Conservation (phyloP, 495 filamentous ascomycete genomes). For the Penicillium lagena region DNA sequence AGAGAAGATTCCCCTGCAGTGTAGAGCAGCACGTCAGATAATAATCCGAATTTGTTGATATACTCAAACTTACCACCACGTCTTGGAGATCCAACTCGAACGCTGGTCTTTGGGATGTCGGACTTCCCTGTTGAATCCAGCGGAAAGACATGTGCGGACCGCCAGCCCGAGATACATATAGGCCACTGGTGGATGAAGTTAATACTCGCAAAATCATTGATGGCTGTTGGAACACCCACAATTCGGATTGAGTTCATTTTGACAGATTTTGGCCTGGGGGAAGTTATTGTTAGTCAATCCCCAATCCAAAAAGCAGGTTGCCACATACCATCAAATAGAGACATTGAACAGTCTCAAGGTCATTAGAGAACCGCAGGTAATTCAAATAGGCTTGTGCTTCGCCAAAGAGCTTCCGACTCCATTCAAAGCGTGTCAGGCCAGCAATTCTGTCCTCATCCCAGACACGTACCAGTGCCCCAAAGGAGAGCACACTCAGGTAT, state of each 20-base stretch:
- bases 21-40: background rate
- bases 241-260: conserved; percentile 38
- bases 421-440: conserved; percentile 33
- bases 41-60: background rate
- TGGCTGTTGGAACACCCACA: conserved; percentile 13
- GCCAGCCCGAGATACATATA: conserved; percentile 39
- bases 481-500: conserved; percentile 33
- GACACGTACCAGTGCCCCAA: conserved; percentile 30
- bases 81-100: conserved; percentile 34
- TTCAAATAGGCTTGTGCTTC: conserved; percentile 34
- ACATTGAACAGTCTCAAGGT: conserved; percentile 35
- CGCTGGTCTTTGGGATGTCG: conserved; percentile 25
- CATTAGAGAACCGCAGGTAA: conserved; percentile 30
- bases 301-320: background rate
- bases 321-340: conserved; percentile 33
- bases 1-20: conserved; percentile 31
- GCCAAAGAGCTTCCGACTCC: conserved; percentile 37
- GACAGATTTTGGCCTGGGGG: conserved; percentile 32
- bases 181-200: conserved; percentile 20
- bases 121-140: conserved; percentile 35
- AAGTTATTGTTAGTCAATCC: background rate
- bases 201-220: background rate
- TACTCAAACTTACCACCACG: conserved; percentile 31
- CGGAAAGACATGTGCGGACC: conserved; percentile 34
- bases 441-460: conserved; percentile 32